These are phyloP conservation scores for Dactylellina leptospora DNA, from an alignment of 2,329 filamentous ascomycete genomes.

Conservation along the genomic window DNA sequence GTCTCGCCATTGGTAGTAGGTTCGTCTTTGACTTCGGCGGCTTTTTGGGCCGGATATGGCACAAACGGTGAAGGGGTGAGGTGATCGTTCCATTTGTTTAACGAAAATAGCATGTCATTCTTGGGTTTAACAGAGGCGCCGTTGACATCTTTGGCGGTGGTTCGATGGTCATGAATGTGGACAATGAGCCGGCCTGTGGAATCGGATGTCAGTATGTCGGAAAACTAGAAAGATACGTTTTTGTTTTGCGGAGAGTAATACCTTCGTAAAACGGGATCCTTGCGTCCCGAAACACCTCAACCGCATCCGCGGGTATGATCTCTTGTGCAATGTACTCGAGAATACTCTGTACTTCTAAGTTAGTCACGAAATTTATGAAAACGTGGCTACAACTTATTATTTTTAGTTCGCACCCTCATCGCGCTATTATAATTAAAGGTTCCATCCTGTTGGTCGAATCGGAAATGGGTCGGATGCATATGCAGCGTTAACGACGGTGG, in stretches of 20 bases:
- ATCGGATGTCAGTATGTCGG: conserved; percentile 1
- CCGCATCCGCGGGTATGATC: conserved; percentile 87
- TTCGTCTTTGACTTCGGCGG: conserved; percentile 32
- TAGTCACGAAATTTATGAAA: conserved; percentile 3
- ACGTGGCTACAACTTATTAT: not conserved
- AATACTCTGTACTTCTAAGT: conserved; percentile 60
- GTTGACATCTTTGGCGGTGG: conserved; percentile 69
- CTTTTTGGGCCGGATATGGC: conserved; percentile 71
- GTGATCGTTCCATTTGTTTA: conserved; percentile 91
- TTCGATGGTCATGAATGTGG: conserved; percentile 87
- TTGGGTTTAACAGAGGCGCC: conserved; percentile 68
- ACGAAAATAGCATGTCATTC: conserved; percentile 76
- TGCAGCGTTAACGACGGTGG: conserved; percentile 87
- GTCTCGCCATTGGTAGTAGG: conserved; percentile 51
- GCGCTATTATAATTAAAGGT: conserved; percentile 92
- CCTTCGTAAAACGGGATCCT: conserved; percentile 89
- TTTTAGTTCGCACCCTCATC: conserved; percentile 69
- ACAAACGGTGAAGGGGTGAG: conserved; percentile 88
- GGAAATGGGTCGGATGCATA: conserved; percentile 83
- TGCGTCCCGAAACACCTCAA: conserved; percentile 76
- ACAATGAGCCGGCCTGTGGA: conserved; percentile 80
- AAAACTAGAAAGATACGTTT: not conserved
- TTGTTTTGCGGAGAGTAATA: conserved; percentile 56
- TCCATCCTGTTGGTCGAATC: conserved; percentile 92
- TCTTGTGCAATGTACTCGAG: conserved; percentile 78